Evolutionary conservation across 148 eudicot species (phyloP).

Genomic region (Simmondsia chinensis): DNA sequence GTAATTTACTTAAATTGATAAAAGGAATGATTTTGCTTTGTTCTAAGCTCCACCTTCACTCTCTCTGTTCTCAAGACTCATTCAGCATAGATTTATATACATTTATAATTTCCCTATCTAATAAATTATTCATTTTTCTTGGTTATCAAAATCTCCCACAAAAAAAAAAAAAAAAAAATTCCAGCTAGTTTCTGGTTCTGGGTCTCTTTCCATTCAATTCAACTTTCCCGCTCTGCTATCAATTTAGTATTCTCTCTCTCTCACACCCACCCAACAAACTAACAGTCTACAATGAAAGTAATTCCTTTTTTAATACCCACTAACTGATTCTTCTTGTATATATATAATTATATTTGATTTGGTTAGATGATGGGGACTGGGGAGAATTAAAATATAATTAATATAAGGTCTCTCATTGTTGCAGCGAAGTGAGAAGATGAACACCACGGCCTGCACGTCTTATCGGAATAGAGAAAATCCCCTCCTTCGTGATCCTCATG

Average conservation of each 20-base stretch:
- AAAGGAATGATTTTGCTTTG: no score
- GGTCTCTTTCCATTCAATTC: slow-evolving; percentile 4
- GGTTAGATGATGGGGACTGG: background rate
- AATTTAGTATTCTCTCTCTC: slow-evolving; percentile 1
- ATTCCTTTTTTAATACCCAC: background rate
- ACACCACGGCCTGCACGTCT: slow-evolving; percentile 28
- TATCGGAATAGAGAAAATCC: slow-evolving; percentile 26
- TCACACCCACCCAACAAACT: background rate
- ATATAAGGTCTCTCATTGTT: slow-evolving; percentile 2
- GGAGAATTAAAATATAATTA: background rate
- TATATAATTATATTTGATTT: background rate
- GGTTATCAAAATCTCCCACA: background rate
- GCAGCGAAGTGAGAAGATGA: slow-evolving; percentile 22
- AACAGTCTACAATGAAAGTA: background rate
- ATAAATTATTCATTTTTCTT: background rate
- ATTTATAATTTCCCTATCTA: background rate
- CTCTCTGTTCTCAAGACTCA: background rate
- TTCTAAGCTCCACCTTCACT: no score
- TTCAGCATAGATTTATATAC: background rate
- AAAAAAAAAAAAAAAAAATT: slow-evolving; percentile 9
- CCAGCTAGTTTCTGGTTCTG: slow-evolving; percentile 3
- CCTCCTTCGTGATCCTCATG: slow-evolving; percentile 15
- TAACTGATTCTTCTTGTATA: background rate
- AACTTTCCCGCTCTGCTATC: slow-evolving; percentile 13
- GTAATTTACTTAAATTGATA: no score